Evolutionary conservation across 2,329 filamentous ascomycete genomes (phyloP).

Genomic region (Xenoacremonium recifei): DNA sequence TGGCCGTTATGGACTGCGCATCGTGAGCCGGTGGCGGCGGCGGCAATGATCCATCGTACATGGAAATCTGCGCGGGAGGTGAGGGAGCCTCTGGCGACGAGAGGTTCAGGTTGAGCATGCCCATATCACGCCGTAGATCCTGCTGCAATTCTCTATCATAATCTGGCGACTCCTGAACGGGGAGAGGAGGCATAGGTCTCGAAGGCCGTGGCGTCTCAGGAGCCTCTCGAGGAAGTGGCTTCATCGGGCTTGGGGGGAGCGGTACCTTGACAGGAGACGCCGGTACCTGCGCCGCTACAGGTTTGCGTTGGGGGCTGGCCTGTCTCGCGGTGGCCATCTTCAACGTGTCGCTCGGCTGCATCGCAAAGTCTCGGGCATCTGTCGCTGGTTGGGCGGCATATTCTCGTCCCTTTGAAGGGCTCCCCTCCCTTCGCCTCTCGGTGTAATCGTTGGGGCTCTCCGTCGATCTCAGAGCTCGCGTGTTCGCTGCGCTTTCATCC

Average conservation of each 20-base stretch:
- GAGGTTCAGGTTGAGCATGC: constrained; percentile 49
- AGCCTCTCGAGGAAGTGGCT: constrained; percentile 27
- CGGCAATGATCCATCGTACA: constrained; percentile 13
- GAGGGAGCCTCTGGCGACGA: constrained; percentile 12
- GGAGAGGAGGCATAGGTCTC: constrained; percentile 46
- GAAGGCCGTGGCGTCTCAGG: constrained; percentile 48
- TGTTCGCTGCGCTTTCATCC: constrained; percentile 80
- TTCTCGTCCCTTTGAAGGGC: constrained; percentile 52
- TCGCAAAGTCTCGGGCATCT: constrained; percentile 47
- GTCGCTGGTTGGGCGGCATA: constrained; percentile 38
- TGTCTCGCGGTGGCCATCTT: constrained; percentile 57
- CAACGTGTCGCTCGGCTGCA: constrained; percentile 50
- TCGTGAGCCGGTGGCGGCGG: constrained; percentile 36
- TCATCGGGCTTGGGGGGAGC: constrained; percentile 47
- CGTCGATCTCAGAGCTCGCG: constrained; percentile 57
- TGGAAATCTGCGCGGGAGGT: constrained; percentile 11
- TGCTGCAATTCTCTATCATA: constrained; percentile 61
- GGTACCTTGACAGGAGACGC: constrained; percentile 60
- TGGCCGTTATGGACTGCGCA: constrained; percentile 33
- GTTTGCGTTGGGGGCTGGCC: constrained; percentile 59
- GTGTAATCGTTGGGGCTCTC: constrained; percentile 51
- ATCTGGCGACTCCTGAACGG: constrained; percentile 52
- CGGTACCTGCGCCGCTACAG: constrained; percentile 35
- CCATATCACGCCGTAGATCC: constrained; percentile 63
- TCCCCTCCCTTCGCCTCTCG: constrained; percentile 49